Percentiles rank a stretch among this genome's conserved stretches.
Evolutionary conservation across 108 stramenopile species (phyloP).

Genomic region (Stephanodiscus triporus): DNA sequence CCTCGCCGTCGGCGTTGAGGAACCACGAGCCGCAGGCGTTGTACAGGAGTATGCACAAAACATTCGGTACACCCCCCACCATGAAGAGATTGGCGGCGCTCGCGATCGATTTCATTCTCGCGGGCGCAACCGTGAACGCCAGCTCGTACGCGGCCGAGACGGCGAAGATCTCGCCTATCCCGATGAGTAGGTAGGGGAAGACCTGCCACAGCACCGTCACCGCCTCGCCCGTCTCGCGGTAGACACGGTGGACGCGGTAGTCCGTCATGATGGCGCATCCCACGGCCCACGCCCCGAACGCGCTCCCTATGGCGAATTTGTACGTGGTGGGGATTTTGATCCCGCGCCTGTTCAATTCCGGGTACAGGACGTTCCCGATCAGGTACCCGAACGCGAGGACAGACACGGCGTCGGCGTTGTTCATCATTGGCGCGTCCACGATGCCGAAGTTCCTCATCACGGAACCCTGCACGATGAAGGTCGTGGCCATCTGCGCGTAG

Average conservation of each 20-base stretch:
- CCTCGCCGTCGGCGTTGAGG: constrained; percentile 53
- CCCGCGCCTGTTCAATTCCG: constrained; percentile 57
- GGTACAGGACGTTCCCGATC: constrained; percentile 69
- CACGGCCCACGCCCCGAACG: constrained; percentile 68
- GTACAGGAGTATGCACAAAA: constrained; percentile 75
- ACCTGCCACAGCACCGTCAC: constrained; percentile 83
- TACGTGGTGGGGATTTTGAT: constrained; percentile 80
- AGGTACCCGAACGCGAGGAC: constrained; percentile 77
- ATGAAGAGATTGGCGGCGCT: constrained; percentile 82
- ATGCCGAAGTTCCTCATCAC: constrained; percentile 79
- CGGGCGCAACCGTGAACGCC: constrained; percentile 80
- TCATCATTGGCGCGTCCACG: constrained; percentile 82
- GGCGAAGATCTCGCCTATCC: constrained; percentile 86
- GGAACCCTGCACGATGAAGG: constrained; percentile 82
- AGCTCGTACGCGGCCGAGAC: constrained; percentile 86
- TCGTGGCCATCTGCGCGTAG: constrained; percentile 88
- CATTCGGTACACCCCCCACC: constrained; percentile 83
- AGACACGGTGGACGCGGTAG: constrained; percentile 66
- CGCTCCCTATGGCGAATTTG: constrained; percentile 86
- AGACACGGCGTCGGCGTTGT: constrained; percentile 74
- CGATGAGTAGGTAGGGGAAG: constrained; percentile 79
- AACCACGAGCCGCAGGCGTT: constrained; percentile 73
- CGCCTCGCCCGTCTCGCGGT: constrained; percentile 53
- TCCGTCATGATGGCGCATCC: constrained; percentile 75
- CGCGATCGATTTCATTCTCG: constrained; percentile 74